Evolutionary conservation across 352 stramenopile genomes (phyloP), one percentile per base, ranked within the genome.

Genomic region (Phytopythium delawarense): DNA sequence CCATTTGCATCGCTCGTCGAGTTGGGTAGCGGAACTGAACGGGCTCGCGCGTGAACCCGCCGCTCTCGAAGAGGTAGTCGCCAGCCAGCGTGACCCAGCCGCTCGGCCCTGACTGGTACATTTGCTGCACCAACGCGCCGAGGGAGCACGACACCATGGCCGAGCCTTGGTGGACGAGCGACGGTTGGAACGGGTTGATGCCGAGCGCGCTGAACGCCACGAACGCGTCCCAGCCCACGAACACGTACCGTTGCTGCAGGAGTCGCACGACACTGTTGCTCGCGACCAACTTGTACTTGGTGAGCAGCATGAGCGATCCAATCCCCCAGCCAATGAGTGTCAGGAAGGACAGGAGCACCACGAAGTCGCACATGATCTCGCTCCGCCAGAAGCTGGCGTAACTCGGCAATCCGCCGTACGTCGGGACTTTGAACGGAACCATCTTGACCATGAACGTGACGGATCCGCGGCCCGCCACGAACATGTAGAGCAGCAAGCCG

Each of bases 151-250:
- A 70, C 0, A 71, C 71, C 13, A 32, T 23, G 0, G 63, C 66
- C 7, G 70, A 57, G 28, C 63, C 70, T 12, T 70, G 23, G 25
- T 63, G 56, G 4, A 79, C 49, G 5, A 65, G 54, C 1, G 49
- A 30, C 0, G 62, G 58, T n/a, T 78, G 58, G 49, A 63, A 63
- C 5, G 72, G 73, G 62, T 81, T 71, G 32, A 84, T 72, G 0
- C 72, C 75, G 0, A 84, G 56, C 15, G 66, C 55, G 5, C 61
- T 57, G 25, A 81, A 42, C 15, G 75, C 67, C 20, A 66, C 68
- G 25, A 78, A 69, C 12, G 67, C 63, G 44, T 84, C 75, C 75
- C 75, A 84, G 8, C 72, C 75, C 5, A 79, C 73, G 13, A 84
- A 59, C 4, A 71, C 13, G 30, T 74, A 84, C 4, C 72, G 70